phyloP scores from a whole-genome alignment of 2,329 filamentous ascomycete genomes.

The Neofusicoccum umdonicola region DNA sequence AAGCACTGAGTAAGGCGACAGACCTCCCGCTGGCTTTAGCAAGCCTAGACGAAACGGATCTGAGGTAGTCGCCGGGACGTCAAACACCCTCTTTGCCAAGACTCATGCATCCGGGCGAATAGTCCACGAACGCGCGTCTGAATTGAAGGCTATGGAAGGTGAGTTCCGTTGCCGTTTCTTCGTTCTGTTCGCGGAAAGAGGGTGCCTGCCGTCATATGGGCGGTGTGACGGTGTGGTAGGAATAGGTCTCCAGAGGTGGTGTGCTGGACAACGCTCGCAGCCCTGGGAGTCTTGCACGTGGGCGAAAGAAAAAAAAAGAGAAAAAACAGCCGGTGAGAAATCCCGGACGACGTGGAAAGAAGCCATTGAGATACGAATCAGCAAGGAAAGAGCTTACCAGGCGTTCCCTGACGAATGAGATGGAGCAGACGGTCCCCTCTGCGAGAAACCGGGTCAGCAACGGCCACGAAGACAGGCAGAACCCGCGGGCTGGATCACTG shows the following conservation, averaged over 20 bases:
- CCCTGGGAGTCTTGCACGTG: not conserved
- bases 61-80: not conserved
- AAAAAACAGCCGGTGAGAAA: not conserved
- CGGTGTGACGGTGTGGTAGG: not conserved
- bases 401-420: constrained; percentile 80
- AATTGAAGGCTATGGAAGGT: not conserved
- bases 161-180: not conserved
- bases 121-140: not conserved
- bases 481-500: not conserved
- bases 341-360: constrained; percentile 19
- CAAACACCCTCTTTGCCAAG: not conserved
- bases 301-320: constrained; percentile 16
- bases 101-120: not conserved
- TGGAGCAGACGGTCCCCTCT: constrained; percentile 82
- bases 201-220: not conserved
- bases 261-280: not conserved
- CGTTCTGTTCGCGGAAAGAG: not conserved
- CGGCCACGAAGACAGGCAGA: constrained; percentile 19
- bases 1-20: not conserved
- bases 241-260: not conserved
- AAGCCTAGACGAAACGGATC: constrained; percentile 8
- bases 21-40: constrained; percentile 6
- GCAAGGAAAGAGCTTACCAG: constrained; percentile 59
- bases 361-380: constrained; percentile 22
- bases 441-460: constrained; percentile 19